Evolutionary conservation across 2,329 filamentous ascomycete genomes (phyloP).

Genomic region (Colletotrichum gigasporum): DNA sequence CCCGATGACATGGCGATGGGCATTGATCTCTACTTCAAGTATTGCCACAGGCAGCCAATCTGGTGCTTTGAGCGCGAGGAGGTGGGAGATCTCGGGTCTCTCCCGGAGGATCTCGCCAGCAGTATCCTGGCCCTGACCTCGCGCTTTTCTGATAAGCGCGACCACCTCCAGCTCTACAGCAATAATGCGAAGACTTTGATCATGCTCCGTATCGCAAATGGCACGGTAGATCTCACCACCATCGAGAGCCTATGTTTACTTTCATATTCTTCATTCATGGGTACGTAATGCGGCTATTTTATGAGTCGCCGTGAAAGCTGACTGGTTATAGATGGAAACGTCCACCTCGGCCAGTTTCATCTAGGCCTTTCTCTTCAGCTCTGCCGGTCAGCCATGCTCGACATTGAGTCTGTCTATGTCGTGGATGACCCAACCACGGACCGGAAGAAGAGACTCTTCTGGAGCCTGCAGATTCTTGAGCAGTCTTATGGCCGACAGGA

Average conservation of each 20-base stretch:
- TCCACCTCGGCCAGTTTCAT: constrained; percentile 59
- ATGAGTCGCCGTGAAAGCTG: constrained; percentile 20
- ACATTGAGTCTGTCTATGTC: constrained; percentile 50
- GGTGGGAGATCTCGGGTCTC: constrained; percentile 42
- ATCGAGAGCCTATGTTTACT: constrained; percentile 61
- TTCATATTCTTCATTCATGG: constrained; percentile 59
- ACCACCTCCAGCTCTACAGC: constrained; percentile 45
- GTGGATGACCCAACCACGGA: constrained; percentile 46
- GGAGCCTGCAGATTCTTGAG: constrained; percentile 60
- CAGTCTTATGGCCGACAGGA: constrained; percentile 59
- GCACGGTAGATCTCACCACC: constrained; percentile 57
- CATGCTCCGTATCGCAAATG: constrained; percentile 61
- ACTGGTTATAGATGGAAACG: constrained; percentile 53
- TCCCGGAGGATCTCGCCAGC: constrained; percentile 51
- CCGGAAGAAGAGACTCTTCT: constrained; percentile 59
- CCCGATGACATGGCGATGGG: constrained; percentile 45
- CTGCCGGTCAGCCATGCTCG: constrained; percentile 59
- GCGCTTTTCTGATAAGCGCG: constrained; percentile 47
- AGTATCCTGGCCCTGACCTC: constrained; percentile 51
- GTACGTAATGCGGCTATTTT: constrained; percentile 39
- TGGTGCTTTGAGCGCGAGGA: constrained; percentile 57
- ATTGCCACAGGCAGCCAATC: constrained; percentile 53
- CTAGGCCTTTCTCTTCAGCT: constrained; percentile 60
- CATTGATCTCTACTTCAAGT: constrained; percentile 52
- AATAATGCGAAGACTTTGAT: constrained; percentile 51